A percentile compares a stretch with the other conserved stretches of the same genome.
These are phyloP conservation scores for Trebouxia sp. DNA, from an alignment of 139 green algal species.

Conservation along the genomic window DNA sequence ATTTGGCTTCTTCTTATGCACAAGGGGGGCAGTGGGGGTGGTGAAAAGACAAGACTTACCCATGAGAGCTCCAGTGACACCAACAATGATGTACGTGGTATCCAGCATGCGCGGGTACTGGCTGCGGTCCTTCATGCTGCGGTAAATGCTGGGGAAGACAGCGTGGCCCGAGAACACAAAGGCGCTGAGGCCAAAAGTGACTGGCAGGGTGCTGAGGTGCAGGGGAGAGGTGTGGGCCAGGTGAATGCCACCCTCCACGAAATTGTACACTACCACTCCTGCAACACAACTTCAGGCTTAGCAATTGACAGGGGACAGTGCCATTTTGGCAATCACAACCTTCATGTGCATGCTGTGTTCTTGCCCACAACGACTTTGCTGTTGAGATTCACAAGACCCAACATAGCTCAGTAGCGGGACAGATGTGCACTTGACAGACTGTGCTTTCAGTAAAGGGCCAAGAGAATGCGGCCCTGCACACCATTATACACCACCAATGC, in stretches of 20 bases:
- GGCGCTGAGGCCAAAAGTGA: conserved; percentile 40
- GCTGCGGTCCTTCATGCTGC: conserved; percentile 41
- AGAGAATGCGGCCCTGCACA: too few relatives aligned
- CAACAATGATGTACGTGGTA: conserved; percentile 40
- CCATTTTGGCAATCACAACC: too few relatives aligned
- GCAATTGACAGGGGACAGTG: neutral
- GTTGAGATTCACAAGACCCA: too few relatives aligned
- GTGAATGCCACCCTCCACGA: conserved; percentile 16
- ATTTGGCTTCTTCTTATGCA: too few relatives aligned
- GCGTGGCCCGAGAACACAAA: conserved; percentile 50
- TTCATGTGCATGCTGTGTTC: neutral
- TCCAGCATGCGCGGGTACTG: conserved; percentile 44
- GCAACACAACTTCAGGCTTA: neutral
- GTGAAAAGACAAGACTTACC: neutral
- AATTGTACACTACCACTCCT: conserved; percentile 28
- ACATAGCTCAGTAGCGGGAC: too few relatives aligned
- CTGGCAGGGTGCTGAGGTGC: conserved; percentile 33
- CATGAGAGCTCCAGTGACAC: conserved; percentile 37
- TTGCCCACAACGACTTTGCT: too few relatives aligned
- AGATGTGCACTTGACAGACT: too few relatives aligned
- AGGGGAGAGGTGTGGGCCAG: conserved; percentile 3
- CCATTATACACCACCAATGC: too few relatives aligned
- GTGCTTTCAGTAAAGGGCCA: too few relatives aligned
- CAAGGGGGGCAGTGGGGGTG: neutral
- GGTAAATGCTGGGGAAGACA: conserved; percentile 51